Evolutionary conservation across 371 early-diverging fungal genomes (phyloP).

Genomic region (Mortierella sp.): DNA sequence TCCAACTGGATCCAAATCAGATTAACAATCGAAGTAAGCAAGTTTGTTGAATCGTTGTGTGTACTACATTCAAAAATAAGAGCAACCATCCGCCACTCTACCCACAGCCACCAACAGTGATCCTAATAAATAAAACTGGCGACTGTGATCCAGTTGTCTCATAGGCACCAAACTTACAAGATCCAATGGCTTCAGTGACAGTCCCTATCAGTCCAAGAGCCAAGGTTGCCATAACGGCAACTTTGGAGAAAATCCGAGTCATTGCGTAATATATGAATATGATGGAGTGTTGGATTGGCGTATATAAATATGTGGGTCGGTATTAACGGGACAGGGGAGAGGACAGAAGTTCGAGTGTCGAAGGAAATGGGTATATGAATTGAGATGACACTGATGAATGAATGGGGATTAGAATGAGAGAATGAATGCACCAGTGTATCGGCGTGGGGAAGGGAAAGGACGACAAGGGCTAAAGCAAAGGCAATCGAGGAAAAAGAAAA

Average conservation of each 20-base stretch:
- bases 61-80: not conserved
- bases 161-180: constrained; percentile 24
- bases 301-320: not conserved
- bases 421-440: constrained; percentile 31
- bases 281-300: not conserved
- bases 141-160: not conserved
- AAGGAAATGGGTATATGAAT: not conserved
- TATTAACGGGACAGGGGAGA: not conserved
- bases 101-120: not conserved
- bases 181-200: constrained; percentile 30
- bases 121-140: not conserved
- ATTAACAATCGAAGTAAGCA: no score
- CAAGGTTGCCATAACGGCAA: constrained; percentile 34
- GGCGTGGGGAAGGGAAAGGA: constrained; percentile 15
- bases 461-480: not conserved
- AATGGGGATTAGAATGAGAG: not conserved
- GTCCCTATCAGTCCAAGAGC: constrained; percentile 33
- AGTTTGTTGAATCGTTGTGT: no score
- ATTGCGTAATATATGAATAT: constrained; percentile 8
- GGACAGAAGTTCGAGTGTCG: not conserved
- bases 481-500: not conserved
- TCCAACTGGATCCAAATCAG: no score
- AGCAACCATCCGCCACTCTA: no score
- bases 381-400: not conserved
- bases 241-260: constrained; percentile 31